Base-by-base conservation (phyloP, 2,329 filamentous ascomycete species). In the Diaporthe vexans region DNA sequence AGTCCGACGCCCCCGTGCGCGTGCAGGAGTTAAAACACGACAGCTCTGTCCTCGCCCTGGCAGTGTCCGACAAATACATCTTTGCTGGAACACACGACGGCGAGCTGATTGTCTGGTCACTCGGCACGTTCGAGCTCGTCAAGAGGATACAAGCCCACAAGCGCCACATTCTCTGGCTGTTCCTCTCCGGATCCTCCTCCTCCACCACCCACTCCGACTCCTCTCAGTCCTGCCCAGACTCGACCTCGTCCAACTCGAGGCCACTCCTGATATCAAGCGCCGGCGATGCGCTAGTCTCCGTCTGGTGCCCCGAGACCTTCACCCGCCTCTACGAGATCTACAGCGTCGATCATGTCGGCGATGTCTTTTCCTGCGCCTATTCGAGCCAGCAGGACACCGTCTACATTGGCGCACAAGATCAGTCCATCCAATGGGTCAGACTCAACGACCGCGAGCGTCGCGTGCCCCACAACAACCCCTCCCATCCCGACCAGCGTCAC, bases 281-380 rank as follows among this genome's bases (percentile, higher is more conserved):
- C 13, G 95, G 95, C 78, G 97, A 99, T 81, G 94, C 96, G 1
- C 93, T 98, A 74, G 93, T 98, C 81, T 98, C 97, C 82, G 94
- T 97, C 56, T 99, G 97, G 97, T 93, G 92, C 79, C 94, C 95
- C 2, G 88, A 86, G 57, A 93, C 91, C 8, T 92, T 98, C 82
- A 90, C 89, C 73, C 92, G 94, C 37, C 88, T 97, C 0, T 97
- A 95, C 85, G 95, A 97, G 76, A 94, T 98, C 76, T 97, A 97
- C 86, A 97, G 95, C 76, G 93, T 93, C 65, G 96, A 97, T 83
- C 97, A 98, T 79, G 94, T 98, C 54, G 97, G 97, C 75, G 97
- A 99, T 84, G 91, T 99, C 74, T 98, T 98, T 82, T 97, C 95
- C 78, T 92, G 98, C n/a, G 93, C 93, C 1, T 98, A 97, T 83